These are phyloP conservation scores for Eucommia ulmoides DNA, from an alignment of 257 asterid genomes.

Conservation along the genomic window DNA sequence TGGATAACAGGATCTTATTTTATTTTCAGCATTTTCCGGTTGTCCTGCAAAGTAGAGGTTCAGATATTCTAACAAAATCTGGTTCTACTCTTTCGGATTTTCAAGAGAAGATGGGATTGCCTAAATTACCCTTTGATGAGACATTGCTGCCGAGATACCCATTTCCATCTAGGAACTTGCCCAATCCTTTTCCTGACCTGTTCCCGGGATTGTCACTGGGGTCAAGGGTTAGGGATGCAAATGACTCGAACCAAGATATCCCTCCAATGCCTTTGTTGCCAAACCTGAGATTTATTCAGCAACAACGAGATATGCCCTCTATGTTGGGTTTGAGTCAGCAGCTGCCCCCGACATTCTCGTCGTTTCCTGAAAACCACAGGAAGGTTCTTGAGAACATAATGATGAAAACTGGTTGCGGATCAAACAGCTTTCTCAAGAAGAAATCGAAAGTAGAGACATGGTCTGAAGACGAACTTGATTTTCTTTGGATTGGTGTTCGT, in stretches of 20 bases:
- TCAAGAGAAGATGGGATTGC: conserved; percentile 58
- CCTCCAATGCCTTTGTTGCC: conserved; percentile 62
- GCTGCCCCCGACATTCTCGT: conserved; percentile 40
- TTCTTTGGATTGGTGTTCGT: conserved; percentile 93
- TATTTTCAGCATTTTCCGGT: conserved; percentile 45
- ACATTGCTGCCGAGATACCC: conserved; percentile 59
- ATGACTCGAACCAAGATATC: conserved; percentile 27
- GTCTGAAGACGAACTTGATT: conserved; percentile 96
- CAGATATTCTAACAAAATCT: conserved; percentile 34
- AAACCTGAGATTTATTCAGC: conserved; percentile 47
- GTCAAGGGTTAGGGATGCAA: conserved; percentile 41
- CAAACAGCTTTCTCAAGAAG: conserved; percentile 36
- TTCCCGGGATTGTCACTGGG: conserved; percentile 75
- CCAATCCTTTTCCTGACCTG: conserved; percentile 35
- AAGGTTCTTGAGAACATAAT: conserved; percentile 71
- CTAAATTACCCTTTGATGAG: conserved; percentile 63
- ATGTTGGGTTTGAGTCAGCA: conserved; percentile 45
- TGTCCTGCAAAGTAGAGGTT: conserved; percentile 45
- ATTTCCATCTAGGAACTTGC: conserved; percentile 33
- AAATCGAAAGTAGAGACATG: conserved; percentile 52
- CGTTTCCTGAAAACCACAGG: conserved; percentile 78
- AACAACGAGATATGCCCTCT: conserved; percentile 47
- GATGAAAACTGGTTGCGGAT: conserved; percentile 66
- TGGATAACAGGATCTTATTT: conserved; percentile 17
- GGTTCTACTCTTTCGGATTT: conserved; percentile 40